These are phyloP conservation scores for Epichloe aotearoae DNA, from an alignment of 2,329 filamentous ascomycete genomes.

Conservation along the genomic window DNA sequence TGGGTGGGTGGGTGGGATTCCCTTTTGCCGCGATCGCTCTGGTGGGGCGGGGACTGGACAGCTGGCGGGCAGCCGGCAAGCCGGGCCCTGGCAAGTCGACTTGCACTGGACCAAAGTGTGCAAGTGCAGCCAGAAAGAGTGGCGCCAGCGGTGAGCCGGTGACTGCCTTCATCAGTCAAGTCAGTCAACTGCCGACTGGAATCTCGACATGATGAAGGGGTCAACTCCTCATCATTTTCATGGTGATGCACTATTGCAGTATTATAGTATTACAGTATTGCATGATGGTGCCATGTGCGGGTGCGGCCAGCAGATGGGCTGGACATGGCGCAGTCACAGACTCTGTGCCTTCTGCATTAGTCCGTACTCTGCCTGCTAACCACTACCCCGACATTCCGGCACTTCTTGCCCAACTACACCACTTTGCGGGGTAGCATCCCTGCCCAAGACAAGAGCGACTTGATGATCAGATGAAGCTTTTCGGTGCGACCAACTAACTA, in stretches of 20 bases:
- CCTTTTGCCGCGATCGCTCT: slow-evolving; percentile 6
- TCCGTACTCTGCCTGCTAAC: too few species aligned
- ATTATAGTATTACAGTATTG: too few species aligned
- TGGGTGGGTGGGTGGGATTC: neutral
- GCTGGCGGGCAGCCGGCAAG: too few species aligned
- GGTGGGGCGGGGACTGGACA: neutral
- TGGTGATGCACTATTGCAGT: neutral
- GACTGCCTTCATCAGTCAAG: neutral
- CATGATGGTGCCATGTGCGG: neutral
- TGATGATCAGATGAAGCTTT: too few species aligned
- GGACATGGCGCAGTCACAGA: too few species aligned
- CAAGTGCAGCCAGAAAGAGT: neutral
- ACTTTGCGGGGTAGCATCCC: slow-evolving; percentile 10
- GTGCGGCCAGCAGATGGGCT: too few species aligned
- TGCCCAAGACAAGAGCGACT: neutral
- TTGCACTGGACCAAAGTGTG: neutral
- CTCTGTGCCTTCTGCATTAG: too few species aligned
- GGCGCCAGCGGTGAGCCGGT: too few species aligned
- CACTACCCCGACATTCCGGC: too few species aligned
- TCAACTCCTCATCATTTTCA: too few species aligned
- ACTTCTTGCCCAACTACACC: slow-evolving; percentile 3
- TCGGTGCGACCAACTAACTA: too few species aligned
- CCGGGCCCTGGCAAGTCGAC: too few species aligned
- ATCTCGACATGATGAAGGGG: neutral
- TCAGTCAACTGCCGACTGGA: neutral